Conservation (phyloP, 306 rosid species). For the Chamaecrista fasciculata region DNA sequence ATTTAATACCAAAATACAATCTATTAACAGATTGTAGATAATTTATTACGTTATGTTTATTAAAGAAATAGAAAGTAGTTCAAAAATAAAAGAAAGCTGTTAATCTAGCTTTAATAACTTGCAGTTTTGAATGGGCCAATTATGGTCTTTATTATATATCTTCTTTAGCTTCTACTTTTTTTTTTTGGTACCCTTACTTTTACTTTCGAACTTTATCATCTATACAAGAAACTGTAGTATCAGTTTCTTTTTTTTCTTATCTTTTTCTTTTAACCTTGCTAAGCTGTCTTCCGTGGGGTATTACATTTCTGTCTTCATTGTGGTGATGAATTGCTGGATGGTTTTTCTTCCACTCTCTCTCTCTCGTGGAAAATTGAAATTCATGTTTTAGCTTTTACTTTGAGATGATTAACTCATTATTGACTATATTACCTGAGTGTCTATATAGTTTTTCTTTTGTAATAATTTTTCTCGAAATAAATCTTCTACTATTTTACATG, state of each 20-base stretch:
- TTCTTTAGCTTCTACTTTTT: background rate
- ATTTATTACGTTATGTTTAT: background rate
- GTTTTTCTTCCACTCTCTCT: conserved; percentile 11
- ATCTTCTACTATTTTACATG: background rate
- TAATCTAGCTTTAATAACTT: background rate
- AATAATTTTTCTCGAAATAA: background rate
- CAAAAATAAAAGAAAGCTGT: background rate
- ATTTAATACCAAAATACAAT: background rate
- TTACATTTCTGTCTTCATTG: conserved; percentile 10
- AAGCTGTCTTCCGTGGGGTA: conserved; percentile 7
- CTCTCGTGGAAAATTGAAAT: background rate
- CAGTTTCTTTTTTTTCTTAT: background rate
- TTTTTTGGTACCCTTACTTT: background rate
- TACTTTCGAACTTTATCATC: background rate
- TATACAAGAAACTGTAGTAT: background rate
- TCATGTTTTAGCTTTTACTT: background rate
- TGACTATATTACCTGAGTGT: background rate
- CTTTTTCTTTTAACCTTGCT: background rate
- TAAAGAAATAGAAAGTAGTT: conserved; percentile 6
- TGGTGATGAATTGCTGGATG: conserved; percentile 17
- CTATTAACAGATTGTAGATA: background rate
- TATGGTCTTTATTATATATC: background rate
- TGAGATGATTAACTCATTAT: background rate
- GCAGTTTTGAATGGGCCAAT: background rate
- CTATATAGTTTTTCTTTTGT: background rate